Base-by-base conservation (phyloP, 2,329 filamentous ascomycete genomes). In the Alternaria burnsii region DNA sequence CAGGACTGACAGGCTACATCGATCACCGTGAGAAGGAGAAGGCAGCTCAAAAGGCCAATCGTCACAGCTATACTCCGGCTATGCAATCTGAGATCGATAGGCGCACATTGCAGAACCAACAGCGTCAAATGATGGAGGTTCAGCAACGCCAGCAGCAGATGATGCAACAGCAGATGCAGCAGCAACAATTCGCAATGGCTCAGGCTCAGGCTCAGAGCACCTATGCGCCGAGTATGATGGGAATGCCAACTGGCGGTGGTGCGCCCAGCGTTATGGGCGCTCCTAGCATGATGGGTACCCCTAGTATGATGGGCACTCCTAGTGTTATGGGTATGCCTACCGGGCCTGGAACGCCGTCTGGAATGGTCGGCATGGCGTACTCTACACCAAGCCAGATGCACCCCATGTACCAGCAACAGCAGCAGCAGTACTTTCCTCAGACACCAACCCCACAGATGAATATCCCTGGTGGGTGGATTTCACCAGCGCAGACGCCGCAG, bases 1-100 rank as follows among this genome's bases (percentile, higher is more conserved):
- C 85, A 32, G 86, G 87, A 0, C 82, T 97, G 1, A 88, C 97
- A 7, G 91, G 90, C 1, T 90, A 91, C 14, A 94, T 97, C 55
- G 90, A 92, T 62, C 86, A 88, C 2, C 87, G 93, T 14, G 92
- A 97, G 76, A 88, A 89, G 11, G 93, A 97, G 72, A 92, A 88
- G 52, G 72, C 70, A 10, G 70, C 70, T 11, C 73, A 73, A 4
- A 78, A 78, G 59, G 61, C 69, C 6, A 75, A 72, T 50, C 72
- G 74, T 11, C 56, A 61, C 14, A 65, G 61, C 11, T 69, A 71
- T 20, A 74, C 74, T 5, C 54, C 68, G 12, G 71, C 70, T 8
- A 76, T 78, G 74, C 75, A 78, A 62, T 68, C 74, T 22, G 75
- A 78, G 46, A 75, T 78, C 22, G 76, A 78, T 28, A 60, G 75